phyloP scores from a whole-genome alignment of 2,329 filamentous ascomycete species.

The Stagonosporopsis vannaccii region DNA sequence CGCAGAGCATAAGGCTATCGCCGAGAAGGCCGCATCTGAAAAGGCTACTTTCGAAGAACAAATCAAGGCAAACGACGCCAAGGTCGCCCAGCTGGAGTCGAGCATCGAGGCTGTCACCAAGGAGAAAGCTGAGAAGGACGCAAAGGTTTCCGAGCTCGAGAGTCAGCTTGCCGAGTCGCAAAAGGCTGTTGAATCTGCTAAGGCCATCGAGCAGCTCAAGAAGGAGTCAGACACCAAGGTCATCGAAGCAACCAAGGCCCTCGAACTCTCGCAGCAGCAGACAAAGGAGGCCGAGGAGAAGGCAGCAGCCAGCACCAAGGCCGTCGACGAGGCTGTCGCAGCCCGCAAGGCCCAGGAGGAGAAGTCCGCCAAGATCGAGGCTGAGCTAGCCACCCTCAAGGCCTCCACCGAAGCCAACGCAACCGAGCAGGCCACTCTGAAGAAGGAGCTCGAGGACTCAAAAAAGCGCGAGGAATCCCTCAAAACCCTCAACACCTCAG shows the following conservation, averaged over 20 bases:
- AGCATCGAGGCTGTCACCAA: conserved; percentile 25
- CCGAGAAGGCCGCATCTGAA: conserved; percentile 31
- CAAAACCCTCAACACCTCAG: conserved; percentile 23
- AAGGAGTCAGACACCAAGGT: conserved; percentile 19
- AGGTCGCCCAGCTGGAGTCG: conserved; percentile 32
- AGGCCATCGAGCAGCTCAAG: conserved; percentile 28
- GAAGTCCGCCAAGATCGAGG: conserved; percentile 21
- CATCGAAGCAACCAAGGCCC: conserved; percentile 14
- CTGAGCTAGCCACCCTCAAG: conserved; percentile 26
- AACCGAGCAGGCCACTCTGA: conserved; percentile 23
- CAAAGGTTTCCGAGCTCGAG: conserved; percentile 27
- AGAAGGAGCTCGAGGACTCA: conserved; percentile 29
- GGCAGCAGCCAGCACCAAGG: conserved; percentile 16
- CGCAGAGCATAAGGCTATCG: conserved; percentile 33
- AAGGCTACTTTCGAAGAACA: conserved; percentile 34
- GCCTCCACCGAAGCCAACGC: conserved; percentile 25
- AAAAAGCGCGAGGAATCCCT: conserved; percentile 27
- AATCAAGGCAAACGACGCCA: conserved; percentile 33
- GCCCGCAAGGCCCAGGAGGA: conserved; percentile 25
- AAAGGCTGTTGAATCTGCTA: conserved; percentile 22
- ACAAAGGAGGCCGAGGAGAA: conserved; percentile 17
- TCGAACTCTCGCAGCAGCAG: conserved; percentile 21
- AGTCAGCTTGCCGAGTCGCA: conserved; percentile 27
- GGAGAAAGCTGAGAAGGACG: conserved; percentile 25
- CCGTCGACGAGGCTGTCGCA: conserved; percentile 26